These are phyloP conservation scores for Santalum album DNA, from an alignment of 164 flowering plant species.

Conservation along the genomic window DNA sequence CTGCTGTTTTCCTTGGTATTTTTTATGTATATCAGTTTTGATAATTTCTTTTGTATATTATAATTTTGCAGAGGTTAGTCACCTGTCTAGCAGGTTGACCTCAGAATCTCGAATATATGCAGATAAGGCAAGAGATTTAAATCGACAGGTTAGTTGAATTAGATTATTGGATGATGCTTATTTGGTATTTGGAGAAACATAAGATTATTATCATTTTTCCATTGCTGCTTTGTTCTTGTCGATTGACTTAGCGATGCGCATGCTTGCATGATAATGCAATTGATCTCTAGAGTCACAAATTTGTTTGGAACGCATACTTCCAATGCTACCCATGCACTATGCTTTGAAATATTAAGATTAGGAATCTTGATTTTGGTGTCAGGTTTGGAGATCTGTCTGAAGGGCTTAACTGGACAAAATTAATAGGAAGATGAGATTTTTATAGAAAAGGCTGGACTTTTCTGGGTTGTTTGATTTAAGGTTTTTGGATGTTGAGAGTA, in stretches of 20 bases:
- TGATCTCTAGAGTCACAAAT: not conserved
- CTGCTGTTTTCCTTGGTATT: too few relatives aligned
- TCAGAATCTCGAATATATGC: conserved; percentile 92
- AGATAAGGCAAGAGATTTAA: conserved; percentile 77
- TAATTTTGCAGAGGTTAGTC: conserved; percentile 69
- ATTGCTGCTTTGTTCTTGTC: not conserved
- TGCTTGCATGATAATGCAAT: not conserved
- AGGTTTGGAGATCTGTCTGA: too few relatives aligned
- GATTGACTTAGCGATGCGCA: not conserved
- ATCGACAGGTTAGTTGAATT: conserved; percentile 59
- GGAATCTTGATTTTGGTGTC: too few relatives aligned
- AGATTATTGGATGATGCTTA: not conserved
- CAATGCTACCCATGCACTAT: too few relatives aligned
- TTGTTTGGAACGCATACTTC: not conserved
- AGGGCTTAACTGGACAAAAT: too few relatives aligned
- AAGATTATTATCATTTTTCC: not conserved
- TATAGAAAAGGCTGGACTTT: too few relatives aligned
- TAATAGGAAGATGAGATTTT: too few relatives aligned
- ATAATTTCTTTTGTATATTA: too few relatives aligned
- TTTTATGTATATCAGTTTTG: too few relatives aligned
- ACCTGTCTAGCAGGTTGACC: conserved; percentile 82
- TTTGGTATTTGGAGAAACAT: not conserved
- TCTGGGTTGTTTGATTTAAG: too few relatives aligned
- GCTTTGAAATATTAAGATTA: too few relatives aligned
- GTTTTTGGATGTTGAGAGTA: too few relatives aligned